Conservation (phyloP, 805 yeast genomes). For the Zygosaccharomyces pseudorouxii region DNA sequence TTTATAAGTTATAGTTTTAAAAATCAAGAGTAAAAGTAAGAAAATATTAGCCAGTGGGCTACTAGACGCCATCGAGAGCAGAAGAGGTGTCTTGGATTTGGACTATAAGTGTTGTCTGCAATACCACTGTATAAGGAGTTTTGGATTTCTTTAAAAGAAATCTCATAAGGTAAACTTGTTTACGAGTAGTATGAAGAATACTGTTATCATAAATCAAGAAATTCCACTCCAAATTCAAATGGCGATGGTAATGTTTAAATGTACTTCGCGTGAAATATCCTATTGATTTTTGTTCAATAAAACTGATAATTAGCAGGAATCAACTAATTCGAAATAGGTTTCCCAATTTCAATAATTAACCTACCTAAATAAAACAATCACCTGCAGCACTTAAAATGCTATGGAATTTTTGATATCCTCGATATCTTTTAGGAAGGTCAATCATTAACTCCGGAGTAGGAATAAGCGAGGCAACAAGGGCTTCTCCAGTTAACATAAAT, state of each 20-base stretch:
- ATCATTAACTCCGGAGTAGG: neutral
- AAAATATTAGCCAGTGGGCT: constrained; percentile 21
- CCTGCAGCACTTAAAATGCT: too few species aligned
- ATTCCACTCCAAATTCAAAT: constrained; percentile 13
- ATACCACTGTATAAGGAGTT: neutral
- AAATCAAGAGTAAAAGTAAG: constrained; percentile 15
- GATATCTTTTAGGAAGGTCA: neutral
- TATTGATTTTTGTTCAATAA: constrained; percentile 20
- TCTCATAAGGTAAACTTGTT: neutral
- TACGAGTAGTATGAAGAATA: neutral
- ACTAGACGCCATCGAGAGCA: constrained; percentile 18
- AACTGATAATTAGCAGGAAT: too few species aligned
- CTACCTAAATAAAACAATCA: too few species aligned
- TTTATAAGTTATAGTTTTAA: constrained; percentile 16
- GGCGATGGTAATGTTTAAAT: constrained; percentile 23
- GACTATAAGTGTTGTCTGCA: constrained; percentile 25
- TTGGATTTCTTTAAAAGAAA: neutral
- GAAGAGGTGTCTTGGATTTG: constrained; percentile 27
- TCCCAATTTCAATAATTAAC: too few species aligned
- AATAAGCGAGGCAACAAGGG: neutral
- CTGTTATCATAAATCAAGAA: neutral
- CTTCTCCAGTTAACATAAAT: constrained; percentile 28
- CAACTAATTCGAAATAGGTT: too few species aligned
- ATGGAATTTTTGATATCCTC: neutral
- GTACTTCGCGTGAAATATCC: constrained; percentile 18